Evolutionary conservation across 129 eudicot genomes (phyloP).

Genomic region (Scalesia atractyloides): DNA sequence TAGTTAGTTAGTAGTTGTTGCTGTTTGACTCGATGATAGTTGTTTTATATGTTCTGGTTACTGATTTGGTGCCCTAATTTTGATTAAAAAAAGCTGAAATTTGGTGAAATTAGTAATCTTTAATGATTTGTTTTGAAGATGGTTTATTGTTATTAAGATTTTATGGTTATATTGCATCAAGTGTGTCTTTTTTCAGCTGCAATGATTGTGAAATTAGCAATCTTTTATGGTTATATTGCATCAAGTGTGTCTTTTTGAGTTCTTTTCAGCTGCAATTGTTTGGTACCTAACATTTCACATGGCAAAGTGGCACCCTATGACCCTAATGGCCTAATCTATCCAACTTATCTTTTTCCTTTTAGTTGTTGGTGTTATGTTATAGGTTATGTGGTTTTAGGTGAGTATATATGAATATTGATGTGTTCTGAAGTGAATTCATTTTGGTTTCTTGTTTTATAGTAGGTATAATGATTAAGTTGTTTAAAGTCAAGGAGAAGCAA

Average conservation of each 20-base stretch:
- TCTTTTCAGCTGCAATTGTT: not conserved
- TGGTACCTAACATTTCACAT: no score
- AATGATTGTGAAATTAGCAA: no score
- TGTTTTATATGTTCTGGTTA: not conserved
- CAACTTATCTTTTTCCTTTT: not conserved
- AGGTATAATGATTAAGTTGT: slow-evolving; percentile 73
- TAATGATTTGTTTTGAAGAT: not conserved
- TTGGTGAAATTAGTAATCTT: slow-evolving; percentile 19
- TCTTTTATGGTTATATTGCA: no score
- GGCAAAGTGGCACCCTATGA: no score
- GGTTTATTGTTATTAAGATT: not conserved
- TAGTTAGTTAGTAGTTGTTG: slow-evolving; percentile 4
- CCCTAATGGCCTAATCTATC: not conserved
- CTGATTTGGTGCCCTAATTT: slow-evolving; percentile 40
- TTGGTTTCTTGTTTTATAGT: not conserved
- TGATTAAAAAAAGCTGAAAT: not conserved
- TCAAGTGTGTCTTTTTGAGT: no score
- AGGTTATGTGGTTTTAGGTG: not conserved
- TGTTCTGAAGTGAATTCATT: not conserved
- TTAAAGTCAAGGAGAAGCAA: slow-evolving; percentile 83
- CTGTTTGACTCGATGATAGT: not conserved
- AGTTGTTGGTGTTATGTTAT: no score
- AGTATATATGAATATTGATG: not conserved
- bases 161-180: not conserved
- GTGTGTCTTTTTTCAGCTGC: not conserved